phyloP scores from a whole-genome alignment of 495 filamentous ascomycete species.

The Haplographium delicatum region DNA sequence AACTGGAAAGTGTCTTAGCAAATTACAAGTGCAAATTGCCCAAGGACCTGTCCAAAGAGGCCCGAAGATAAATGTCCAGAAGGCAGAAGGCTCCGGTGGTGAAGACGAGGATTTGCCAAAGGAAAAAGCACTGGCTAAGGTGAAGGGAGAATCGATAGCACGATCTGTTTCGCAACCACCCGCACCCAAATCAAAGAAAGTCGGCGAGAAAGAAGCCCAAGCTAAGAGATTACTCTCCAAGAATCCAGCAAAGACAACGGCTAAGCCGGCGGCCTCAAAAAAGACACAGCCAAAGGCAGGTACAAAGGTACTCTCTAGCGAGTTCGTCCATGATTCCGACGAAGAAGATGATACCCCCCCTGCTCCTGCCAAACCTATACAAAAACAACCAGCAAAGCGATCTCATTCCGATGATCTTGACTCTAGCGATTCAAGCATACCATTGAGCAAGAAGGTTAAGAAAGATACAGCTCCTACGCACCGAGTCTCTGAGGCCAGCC shows the following conservation, averaged over 20 bases:
- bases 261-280: slow-evolving; percentile 37
- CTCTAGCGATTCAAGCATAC: slow-evolving; percentile 22
- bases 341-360: slow-evolving; percentile 54
- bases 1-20: slow-evolving; percentile 75
- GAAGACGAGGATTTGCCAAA: slow-evolving; percentile 48
- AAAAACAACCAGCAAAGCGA: slow-evolving; percentile 26
- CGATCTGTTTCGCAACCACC: slow-evolving; percentile 48
- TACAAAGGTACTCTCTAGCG: slow-evolving; percentile 60
- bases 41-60: slow-evolving; percentile 48
- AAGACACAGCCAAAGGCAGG: slow-evolving; percentile 47
- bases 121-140: slow-evolving; percentile 36
- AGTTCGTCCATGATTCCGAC: slow-evolving; percentile 72
- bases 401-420: slow-evolving; percentile 23
- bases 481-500: slow-evolving; percentile 42
- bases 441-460: slow-evolving; percentile 22
- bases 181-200: slow-evolving; percentile 48
- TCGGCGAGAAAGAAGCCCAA: slow-evolving; percentile 54
- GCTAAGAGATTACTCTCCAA: slow-evolving; percentile 57
- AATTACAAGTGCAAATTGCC: slow-evolving; percentile 57
- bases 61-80: slow-evolving; percentile 54
- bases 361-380: slow-evolving; percentile 29
- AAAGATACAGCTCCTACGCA: slow-evolving; percentile 27
- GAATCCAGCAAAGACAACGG: slow-evolving; percentile 39
- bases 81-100: slow-evolving; percentile 42
- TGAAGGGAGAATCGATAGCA: slow-evolving; percentile 47